Evolutionary conservation across 176 grass and related monocot genomes (phyloP), one percentile per base, ranked within the genome.

Genomic region (Areca catechu): DNA sequence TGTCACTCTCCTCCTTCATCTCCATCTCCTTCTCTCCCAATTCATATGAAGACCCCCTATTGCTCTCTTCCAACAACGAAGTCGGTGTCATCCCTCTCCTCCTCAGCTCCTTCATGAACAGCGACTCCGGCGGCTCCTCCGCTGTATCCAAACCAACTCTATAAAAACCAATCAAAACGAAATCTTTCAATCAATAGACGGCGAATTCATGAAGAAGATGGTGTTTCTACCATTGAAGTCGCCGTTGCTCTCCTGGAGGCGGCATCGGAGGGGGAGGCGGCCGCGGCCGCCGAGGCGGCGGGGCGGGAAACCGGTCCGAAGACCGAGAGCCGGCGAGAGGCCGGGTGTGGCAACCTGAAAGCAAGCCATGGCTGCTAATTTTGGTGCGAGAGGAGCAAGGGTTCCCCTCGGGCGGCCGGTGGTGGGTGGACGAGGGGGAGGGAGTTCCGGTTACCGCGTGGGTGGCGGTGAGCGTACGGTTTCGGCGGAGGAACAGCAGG

Each of bases 71-170:
- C 59, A 72, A 58, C 58, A 79, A 24, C 1, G 85, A 79, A 7
- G 81, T 49, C 9, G 83, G 68, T 17, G 50, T 69, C 83, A 96
- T 84, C 20, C 91, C 86, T 22, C 91, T 56, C 16, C 86, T 76
- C 83, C 61, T 82, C 75, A 90, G 73, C 47, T 97, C 92, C 74
- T 86, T 84, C 53, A 85, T 63, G 68, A 96, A 96, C 20, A 96
- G 53, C 4, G 92, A 81, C 77, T 96, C 86, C 7, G 92, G 71
- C 5, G 67, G 74, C 57, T 85, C 80, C 37, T 72, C 79, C 58
- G 50, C 76, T 69, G 70, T n/a, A 54, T 68, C 28, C 49, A 10
- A 25, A 21, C 27, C 10, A 34, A 16, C 19, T 23, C 43, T 5
- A 63, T 4, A 17, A 50, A 7, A 29, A 29, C 27, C 27, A 29